These are phyloP conservation scores for Phalaenopsis equestris DNA, from an alignment of 106 monocot genomes.

Conservation along the genomic window DNA sequence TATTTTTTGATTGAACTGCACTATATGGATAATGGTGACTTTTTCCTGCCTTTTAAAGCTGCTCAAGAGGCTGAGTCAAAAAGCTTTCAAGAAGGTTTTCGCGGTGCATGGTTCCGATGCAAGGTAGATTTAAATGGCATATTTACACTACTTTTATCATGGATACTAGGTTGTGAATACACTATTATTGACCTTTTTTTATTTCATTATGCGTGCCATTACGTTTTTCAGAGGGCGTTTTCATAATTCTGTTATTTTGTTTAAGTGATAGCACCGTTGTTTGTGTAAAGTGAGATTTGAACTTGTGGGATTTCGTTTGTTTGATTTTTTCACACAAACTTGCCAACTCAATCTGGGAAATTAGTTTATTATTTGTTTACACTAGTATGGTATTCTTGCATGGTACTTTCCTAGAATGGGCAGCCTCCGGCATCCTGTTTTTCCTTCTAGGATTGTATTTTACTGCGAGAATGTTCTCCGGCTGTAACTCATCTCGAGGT, in stretches of 20 bases:
- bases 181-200: neutral
- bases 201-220: neutral
- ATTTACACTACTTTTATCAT: conserved; percentile 2
- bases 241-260: neutral
- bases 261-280: neutral
- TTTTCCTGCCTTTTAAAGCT: conserved; percentile 36
- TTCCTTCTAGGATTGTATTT: too few species aligned
- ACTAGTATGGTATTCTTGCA: neutral
- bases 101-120: conserved; percentile 73
- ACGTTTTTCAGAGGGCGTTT: neutral
- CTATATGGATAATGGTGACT: neutral
- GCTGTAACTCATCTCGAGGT: too few species aligned
- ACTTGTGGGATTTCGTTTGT: neutral
- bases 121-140: conserved; percentile 32
- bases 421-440: neutral
- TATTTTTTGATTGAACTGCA: neutral
- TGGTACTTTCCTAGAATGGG: neutral
- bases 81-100: conserved; percentile 37
- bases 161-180: neutral
- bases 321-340: neutral
- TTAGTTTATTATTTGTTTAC: neutral
- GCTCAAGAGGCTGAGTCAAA: conserved; percentile 49
- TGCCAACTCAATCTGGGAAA: neutral
- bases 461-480: too few species aligned
- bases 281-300: neutral